Conservation (phyloP, 306 rosid genomes). For the Pyrus bretschneideri region DNA sequence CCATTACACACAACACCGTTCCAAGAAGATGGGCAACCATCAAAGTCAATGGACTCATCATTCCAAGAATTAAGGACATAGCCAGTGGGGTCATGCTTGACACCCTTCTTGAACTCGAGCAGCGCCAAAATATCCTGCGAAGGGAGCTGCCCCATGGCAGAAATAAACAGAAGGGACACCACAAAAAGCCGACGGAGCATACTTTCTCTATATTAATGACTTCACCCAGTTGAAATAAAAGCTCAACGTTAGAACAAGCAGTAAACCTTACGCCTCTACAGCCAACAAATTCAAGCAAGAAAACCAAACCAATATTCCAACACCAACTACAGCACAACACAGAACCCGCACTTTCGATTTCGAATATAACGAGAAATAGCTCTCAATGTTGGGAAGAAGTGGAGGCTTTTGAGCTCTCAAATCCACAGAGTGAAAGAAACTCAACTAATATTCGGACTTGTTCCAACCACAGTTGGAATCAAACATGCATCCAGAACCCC, state of each 20-base stretch:
- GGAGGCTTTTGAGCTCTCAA: conserved; percentile 8
- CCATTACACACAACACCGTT: conserved; percentile 85
- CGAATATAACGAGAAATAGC: neutral
- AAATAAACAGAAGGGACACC: conserved; percentile 49
- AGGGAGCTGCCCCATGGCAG: conserved; percentile 84
- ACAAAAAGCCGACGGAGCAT: conserved; percentile 51
- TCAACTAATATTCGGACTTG: conserved; percentile 6
- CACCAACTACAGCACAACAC: conserved; percentile 9
- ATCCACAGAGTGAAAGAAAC: conserved; percentile 9
- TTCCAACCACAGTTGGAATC: conserved; percentile 18
- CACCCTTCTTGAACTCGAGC: conserved; percentile 80
- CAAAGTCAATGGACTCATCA: conserved; percentile 90
- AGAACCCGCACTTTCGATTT: neutral
- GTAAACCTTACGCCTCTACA: conserved; percentile 7
- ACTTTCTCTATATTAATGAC: conserved; percentile 6
- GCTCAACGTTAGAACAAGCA: conserved; percentile 15
- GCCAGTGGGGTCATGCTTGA: conserved; percentile 93
- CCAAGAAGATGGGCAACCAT: conserved; percentile 99
- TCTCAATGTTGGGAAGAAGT: neutral
- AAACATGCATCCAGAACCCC: neutral
- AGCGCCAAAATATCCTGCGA: conserved; percentile 91
- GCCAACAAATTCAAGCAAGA: conserved; percentile 13
- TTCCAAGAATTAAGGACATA: conserved; percentile 89
- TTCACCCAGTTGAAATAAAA: conserved; percentile 8
- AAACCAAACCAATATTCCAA: neutral